Evolutionary conservation across 1,284 basidiomycete species (phyloP).

Genomic region (Cutaneotrichosporon curvatum): DNA sequence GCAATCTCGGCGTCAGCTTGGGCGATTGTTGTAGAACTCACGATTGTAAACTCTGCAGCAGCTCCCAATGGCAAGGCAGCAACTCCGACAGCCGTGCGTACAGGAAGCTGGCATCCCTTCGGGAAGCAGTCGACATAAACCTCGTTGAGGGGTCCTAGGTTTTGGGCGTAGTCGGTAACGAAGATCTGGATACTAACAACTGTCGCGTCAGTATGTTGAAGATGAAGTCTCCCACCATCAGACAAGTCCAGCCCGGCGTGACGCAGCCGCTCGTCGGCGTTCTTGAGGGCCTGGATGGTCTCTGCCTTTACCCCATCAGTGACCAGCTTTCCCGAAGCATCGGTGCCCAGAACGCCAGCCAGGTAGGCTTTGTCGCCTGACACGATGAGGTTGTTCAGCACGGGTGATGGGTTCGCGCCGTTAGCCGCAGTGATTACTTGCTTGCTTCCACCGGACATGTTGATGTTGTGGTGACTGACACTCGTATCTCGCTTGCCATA

Average conservation of each 20-base stretch:
- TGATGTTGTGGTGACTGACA: background rate
- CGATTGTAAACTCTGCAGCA: constrained; percentile 15
- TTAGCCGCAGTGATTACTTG: constrained; percentile 2
- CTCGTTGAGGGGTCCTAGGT: constrained; percentile 12
- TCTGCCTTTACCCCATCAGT: constrained; percentile 66
- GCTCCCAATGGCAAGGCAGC: constrained; percentile 7
- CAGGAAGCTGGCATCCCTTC: constrained; percentile 3
- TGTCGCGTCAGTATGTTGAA: background rate
- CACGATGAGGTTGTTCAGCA: constrained; percentile 10
- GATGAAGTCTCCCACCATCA: constrained; percentile 4
- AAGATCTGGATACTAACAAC: constrained; percentile 11
- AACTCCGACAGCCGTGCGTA: constrained; percentile 13
- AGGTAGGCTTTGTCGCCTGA: constrained; percentile 15
- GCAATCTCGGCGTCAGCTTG: too few relatives aligned
- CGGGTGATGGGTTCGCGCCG: constrained; percentile 1
- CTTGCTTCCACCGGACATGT: constrained; percentile 5
- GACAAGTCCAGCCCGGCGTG: constrained; percentile 13
- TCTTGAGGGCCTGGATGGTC: constrained; percentile 61
- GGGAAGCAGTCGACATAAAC: constrained; percentile 12
- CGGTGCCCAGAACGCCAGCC: constrained; percentile 29
- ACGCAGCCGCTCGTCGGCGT: constrained; percentile 52
- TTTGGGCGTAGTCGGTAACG: constrained; percentile 8
- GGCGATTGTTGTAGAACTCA: constrained; percentile 1
- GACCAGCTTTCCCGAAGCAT: constrained; percentile 63
- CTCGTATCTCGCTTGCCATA: too few relatives aligned